A percentile compares a stretch with the other conserved stretches of the same genome.
These are phyloP conservation scores for Aspergillus arachidicola DNA, from an alignment of 2,329 filamentous ascomycete genomes.

Conservation along the genomic window DNA sequence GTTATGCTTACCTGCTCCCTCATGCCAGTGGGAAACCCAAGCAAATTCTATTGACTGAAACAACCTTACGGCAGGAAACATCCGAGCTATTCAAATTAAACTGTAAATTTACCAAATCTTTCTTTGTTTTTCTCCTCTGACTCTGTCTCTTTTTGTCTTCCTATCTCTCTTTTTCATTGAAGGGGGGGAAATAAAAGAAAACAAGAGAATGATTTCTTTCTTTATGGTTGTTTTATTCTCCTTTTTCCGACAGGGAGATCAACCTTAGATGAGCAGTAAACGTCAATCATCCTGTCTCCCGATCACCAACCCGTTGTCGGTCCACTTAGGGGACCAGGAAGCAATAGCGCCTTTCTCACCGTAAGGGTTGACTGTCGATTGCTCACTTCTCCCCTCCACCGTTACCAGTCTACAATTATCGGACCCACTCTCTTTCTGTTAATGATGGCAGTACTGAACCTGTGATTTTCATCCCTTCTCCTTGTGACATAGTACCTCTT, in stretches of 20 bases:
- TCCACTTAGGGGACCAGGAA: background rate
- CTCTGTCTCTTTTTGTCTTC: slow-evolving; percentile 7
- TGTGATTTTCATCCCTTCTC: background rate
- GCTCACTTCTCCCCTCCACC: background rate
- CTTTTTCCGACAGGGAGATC: background rate
- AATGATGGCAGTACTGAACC: background rate
- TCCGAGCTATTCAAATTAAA: background rate
- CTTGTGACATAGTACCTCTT: background rate
- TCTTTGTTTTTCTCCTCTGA: background rate
- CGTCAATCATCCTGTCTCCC: slow-evolving; percentile 1
- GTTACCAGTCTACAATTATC: background rate
- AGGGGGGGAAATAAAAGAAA: background rate
- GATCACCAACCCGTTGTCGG: slow-evolving; percentile 1
- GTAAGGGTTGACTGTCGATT: slow-evolving; percentile 3
- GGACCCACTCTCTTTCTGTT: background rate
- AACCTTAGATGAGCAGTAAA: background rate
- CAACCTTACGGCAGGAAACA: background rate
- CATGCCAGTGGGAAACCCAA: background rate
- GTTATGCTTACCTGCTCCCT: background rate
- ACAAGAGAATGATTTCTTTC: background rate
- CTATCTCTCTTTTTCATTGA: background rate
- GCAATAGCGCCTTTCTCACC: slow-evolving; percentile 4
- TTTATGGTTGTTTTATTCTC: background rate
- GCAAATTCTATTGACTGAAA: background rate
- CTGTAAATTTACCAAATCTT: background rate